A percentile compares a stretch with the other conserved stretches of the same genome.
Evolutionary conservation across 1,139 yeast species (phyloP).

Genomic region (Zygosaccharomyces pseudobailii): DNA sequence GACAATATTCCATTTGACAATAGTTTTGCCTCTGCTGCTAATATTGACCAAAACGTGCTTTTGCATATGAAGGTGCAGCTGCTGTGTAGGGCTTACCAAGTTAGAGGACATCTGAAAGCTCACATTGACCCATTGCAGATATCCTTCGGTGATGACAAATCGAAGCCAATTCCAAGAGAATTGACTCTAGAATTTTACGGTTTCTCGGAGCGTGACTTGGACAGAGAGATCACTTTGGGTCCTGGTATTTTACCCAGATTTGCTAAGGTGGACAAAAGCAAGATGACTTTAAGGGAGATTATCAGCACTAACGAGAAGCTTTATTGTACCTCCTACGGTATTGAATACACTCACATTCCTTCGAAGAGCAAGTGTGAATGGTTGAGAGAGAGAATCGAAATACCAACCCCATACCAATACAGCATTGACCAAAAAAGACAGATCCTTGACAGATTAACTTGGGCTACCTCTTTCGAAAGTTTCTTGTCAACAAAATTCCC

Average conservation of each 20-base stretch:
- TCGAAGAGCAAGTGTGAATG: constrained; percentile 95
- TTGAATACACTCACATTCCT: constrained; percentile 95
- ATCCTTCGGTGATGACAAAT: constrained; percentile 66
- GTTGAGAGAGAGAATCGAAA: constrained; percentile 95
- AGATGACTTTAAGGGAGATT: constrained; percentile 71
- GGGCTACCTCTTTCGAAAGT: constrained; percentile 92
- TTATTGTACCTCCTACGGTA: constrained; percentile 87
- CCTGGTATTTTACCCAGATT: constrained; percentile 97
- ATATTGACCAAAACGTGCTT: constrained; percentile 57
- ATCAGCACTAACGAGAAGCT: constrained; percentile 72
- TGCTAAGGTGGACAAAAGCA: constrained; percentile 59
- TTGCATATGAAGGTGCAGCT: constrained; percentile 93
- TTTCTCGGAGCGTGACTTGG: constrained; percentile 79
- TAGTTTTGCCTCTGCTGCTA: constrained; percentile 35
- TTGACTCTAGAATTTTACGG: constrained; percentile 88
- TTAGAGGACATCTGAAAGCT: constrained; percentile 95
- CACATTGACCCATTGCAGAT: constrained; percentile 91
- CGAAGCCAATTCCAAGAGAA: constrained; percentile 64
- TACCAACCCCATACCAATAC: constrained; percentile 82
- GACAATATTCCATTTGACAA: constrained; percentile 52
- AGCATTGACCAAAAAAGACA: constrained; percentile 89
- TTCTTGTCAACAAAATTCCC: constrained; percentile 95
- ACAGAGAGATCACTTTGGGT: constrained; percentile 82
- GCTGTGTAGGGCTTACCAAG: constrained; percentile 96
- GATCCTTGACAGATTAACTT: constrained; percentile 90